Evolutionary conservation across 2,329 filamentous ascomycete species (phyloP).

Genomic region (Cladobotryum mycophilum): DNA sequence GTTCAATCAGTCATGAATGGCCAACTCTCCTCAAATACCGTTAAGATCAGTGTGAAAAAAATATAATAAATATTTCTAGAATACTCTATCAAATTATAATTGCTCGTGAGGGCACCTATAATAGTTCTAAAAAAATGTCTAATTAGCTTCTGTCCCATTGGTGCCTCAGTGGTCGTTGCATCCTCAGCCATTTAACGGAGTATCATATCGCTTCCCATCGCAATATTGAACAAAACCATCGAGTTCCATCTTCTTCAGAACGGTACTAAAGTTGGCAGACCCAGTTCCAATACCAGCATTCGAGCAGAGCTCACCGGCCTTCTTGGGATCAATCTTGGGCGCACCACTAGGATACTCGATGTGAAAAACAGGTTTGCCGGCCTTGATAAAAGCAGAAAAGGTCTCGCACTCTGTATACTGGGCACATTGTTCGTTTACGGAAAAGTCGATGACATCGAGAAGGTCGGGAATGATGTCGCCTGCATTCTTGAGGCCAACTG

Average conservation of each 20-base stretch:
- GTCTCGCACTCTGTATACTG: slow-evolving; percentile 53
- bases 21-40: no score
- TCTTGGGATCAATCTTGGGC: slow-evolving; percentile 25
- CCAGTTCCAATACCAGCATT: slow-evolving; percentile 30
- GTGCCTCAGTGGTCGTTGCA: not conserved
- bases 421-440: slow-evolving; percentile 65
- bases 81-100: not conserved
- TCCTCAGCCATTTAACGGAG: slow-evolving; percentile 6
- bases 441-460: slow-evolving; percentile 51
- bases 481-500: slow-evolving; percentile 64
- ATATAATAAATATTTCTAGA: not conserved
- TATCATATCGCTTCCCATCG: slow-evolving; percentile 26
- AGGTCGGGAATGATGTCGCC: slow-evolving; percentile 49
- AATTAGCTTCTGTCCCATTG: no score
- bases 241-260: slow-evolving; percentile 59
- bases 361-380: slow-evolving; percentile 63
- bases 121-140: not conserved
- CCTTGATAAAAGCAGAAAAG: slow-evolving; percentile 52
- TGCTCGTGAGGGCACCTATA: not conserved
- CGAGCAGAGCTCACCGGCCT: slow-evolving; percentile 39
- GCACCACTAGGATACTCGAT: slow-evolving; percentile 61
- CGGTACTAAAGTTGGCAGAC: slow-evolving; percentile 51
- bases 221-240: slow-evolving; percentile 59
- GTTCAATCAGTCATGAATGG: not conserved
- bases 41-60: no score